A percentile compares a stretch with the other conserved stretches of the same genome.
Evolutionary conservation across 108 stramenopile species (phyloP).

Genomic region (Stephanodiscus minutulus): DNA sequence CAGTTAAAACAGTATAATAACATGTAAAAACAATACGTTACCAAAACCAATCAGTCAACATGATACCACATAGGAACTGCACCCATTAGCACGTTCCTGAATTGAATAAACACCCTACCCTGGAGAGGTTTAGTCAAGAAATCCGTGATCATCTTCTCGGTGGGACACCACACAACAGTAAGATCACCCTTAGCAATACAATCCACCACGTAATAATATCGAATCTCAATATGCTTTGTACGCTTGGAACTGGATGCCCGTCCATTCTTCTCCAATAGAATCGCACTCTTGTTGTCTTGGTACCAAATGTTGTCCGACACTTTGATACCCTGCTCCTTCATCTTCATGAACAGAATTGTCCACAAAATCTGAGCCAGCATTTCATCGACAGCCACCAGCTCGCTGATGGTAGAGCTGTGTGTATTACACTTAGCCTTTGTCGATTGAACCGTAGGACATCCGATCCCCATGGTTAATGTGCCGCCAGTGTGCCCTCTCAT

Average conservation of each 20-base stretch:
- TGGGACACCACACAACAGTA: too few relatives aligned
- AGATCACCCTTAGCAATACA: not conserved
- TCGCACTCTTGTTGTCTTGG: slow-evolving; percentile 56
- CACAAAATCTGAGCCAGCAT: slow-evolving; percentile 44
- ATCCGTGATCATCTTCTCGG: too few relatives aligned
- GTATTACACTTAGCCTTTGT: slow-evolving; percentile 49
- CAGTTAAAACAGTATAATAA: not conserved
- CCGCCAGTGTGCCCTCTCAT: slow-evolving; percentile 57
- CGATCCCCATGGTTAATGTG: slow-evolving; percentile 49
- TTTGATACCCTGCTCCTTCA: slow-evolving; percentile 52
- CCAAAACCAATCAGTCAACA: not conserved
- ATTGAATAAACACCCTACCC: slow-evolving; percentile 28
- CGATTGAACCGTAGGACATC: slow-evolving; percentile 14
- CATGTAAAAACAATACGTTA: not conserved
- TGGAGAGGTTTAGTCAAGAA: slow-evolving; percentile 52
- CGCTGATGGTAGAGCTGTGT: slow-evolving; percentile 56
- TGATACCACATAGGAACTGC: not conserved
- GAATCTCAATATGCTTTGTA: too few relatives aligned
- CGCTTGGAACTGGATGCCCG: slow-evolving; percentile 38
- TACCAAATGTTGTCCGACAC: slow-evolving; percentile 35
- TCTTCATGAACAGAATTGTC: slow-evolving; percentile 49
- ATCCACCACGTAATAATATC: too few relatives aligned
- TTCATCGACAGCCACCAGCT: slow-evolving; percentile 53
- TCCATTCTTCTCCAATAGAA: slow-evolving; percentile 55
- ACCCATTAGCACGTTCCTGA: not conserved